These are phyloP conservation scores for Ganoderma boninense DNA, from an alignment of 1,284 basidiomycete species.

Conservation along the genomic window DNA sequence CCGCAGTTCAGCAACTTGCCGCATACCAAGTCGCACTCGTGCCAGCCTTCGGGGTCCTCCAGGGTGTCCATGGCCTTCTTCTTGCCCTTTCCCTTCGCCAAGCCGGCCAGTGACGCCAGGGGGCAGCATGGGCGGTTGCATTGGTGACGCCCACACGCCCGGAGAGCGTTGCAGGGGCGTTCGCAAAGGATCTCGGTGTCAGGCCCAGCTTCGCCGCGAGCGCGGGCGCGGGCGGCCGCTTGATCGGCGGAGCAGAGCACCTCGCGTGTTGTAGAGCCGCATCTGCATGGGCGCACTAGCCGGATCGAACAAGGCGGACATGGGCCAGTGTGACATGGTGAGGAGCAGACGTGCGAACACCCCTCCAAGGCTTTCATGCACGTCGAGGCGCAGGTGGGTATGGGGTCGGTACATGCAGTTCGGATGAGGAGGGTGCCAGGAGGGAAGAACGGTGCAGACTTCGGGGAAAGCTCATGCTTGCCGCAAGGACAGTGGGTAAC, in stretches of 20 bases:
- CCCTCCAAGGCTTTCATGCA: conserved; percentile 72
- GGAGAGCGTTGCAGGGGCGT: conserved; percentile 75
- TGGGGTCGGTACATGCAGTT: conserved; percentile 70
- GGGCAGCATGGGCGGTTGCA: conserved; percentile 89
- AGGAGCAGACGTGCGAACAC: conserved; percentile 76
- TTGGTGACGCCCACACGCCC: conserved; percentile 84
- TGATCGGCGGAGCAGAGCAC: conserved; percentile 58
- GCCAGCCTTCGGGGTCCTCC: conserved; percentile 69
- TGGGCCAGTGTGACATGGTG: conserved; percentile 63
- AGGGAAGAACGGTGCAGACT: conserved; percentile 43
- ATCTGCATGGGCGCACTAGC: conserved; percentile 81
- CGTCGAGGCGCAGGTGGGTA: conserved; percentile 78
- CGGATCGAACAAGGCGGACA: conserved; percentile 81
- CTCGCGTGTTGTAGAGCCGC: conserved; percentile 69
- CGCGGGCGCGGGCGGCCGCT: conserved; percentile 35
- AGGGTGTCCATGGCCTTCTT: conserved; percentile 52
- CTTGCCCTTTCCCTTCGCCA: conserved; percentile 69
- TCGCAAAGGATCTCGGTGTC: conserved; percentile 78
- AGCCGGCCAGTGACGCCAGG: conserved; percentile 61
- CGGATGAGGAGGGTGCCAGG: conserved; percentile 53
- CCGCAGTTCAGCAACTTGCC: conserved; percentile 79
- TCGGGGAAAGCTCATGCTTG: conserved; percentile 60
- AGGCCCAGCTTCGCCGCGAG: conserved; percentile 38
- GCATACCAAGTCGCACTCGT: conserved; percentile 84
- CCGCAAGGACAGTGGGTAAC: conserved; percentile 87